Conservation (phyloP, 306 rosid genomes). For the Castanea crenata region DNA sequence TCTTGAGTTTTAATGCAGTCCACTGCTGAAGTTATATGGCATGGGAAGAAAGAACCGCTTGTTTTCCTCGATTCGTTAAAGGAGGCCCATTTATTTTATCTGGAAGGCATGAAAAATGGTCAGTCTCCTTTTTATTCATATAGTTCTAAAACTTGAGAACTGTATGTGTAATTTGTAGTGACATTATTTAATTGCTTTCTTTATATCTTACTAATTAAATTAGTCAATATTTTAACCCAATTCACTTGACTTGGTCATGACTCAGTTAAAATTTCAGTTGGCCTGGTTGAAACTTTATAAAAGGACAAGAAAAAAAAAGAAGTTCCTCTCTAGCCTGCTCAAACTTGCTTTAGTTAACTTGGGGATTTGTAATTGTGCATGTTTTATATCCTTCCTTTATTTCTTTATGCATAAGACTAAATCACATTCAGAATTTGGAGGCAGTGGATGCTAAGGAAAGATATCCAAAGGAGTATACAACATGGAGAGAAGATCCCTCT, state of each 20-base stretch:
- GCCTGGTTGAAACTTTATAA: neutral
- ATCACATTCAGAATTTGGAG: slow-evolving; percentile 57
- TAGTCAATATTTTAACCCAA: neutral
- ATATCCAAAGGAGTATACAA: slow-evolving; percentile 50
- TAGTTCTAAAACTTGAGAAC: neutral
- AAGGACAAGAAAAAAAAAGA: too few relatives aligned
- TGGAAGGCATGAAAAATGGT: slow-evolving; percentile 91
- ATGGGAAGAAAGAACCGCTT: slow-evolving; percentile 57
- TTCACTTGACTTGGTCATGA: neutral
- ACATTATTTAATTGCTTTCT: neutral
- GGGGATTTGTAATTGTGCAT: neutral
- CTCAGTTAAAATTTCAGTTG: neutral
- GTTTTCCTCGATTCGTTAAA: slow-evolving; percentile 61
- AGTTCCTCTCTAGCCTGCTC: neutral
- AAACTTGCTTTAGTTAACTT: neutral
- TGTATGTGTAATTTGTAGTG: neutral
- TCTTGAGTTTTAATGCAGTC: slow-evolving; percentile 45
- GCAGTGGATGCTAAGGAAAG: slow-evolving; percentile 51
- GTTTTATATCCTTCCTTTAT: slow-evolving; percentile 6
- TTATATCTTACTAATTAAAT: neutral
- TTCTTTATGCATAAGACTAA: slow-evolving; percentile 36
- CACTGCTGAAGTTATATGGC: slow-evolving; percentile 74
- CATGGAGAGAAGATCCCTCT: slow-evolving; percentile 84
- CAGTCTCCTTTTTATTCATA: slow-evolving; percentile 20
- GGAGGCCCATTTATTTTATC: slow-evolving; percentile 67